phyloP scores from a whole-genome alignment of 805 yeast genomes.

The Candida dendrica region DNA sequence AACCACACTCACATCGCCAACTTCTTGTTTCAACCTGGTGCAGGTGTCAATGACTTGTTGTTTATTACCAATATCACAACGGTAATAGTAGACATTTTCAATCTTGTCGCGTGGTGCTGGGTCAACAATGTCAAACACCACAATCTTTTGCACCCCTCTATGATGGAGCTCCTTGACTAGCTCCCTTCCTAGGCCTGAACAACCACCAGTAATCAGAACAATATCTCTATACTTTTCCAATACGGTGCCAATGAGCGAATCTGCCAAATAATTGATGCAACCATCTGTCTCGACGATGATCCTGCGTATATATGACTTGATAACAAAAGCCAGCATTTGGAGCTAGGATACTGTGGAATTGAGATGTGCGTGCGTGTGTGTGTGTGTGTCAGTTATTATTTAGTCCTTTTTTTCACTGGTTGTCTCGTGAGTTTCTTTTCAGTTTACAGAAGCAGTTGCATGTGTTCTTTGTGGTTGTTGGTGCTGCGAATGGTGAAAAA shows the following conservation, averaged over 20 bases:
- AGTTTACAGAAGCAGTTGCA: too few relatives aligned
- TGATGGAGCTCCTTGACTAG: slow-evolving; percentile 40
- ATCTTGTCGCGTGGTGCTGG: slow-evolving; percentile 22
- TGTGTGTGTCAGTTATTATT: too few relatives aligned
- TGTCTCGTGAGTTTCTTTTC: too few relatives aligned
- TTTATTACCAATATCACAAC: slow-evolving; percentile 64
- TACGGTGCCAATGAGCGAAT: slow-evolving; percentile 40
- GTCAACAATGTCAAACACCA: slow-evolving; percentile 53
- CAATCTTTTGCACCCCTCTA: slow-evolving; percentile 40
- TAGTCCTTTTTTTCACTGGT: too few relatives aligned
- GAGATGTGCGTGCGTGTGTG: too few relatives aligned
- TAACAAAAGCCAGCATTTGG: neutral
- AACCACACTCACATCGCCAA: slow-evolving; percentile 60
- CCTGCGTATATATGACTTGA: slow-evolving; percentile 17
- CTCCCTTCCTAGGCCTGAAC: slow-evolving; percentile 69
- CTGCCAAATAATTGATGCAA: slow-evolving; percentile 18
- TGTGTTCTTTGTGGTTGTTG: neutral
- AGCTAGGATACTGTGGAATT: too few relatives aligned
- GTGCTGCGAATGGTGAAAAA: neutral
- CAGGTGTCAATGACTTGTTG: slow-evolving; percentile 36
- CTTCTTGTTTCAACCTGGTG: slow-evolving; percentile 29
- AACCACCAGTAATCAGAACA: slow-evolving; percentile 79
- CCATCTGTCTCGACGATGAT: slow-evolving; percentile 2
- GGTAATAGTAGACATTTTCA: slow-evolving; percentile 43
- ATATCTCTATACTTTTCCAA: slow-evolving; percentile 51